phyloP scores from a whole-genome alignment of 2,329 filamentous ascomycete genomes.

The Parascedosporium putredinis region DNA sequence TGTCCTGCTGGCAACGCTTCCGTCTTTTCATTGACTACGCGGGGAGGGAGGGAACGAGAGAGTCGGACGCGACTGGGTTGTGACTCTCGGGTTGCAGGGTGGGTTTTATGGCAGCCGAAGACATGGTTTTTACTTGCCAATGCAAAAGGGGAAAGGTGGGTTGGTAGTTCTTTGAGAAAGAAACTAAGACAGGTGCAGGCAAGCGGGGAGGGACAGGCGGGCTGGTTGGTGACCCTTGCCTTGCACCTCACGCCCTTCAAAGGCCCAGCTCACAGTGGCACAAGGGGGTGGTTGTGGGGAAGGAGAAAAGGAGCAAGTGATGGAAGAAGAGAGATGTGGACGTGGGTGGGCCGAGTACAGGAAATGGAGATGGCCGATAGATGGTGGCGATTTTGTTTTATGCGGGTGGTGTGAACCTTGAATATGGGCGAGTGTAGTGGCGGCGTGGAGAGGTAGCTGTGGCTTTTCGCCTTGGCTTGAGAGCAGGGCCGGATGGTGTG shows the following conservation, averaged over 20 bases:
- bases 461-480: too few species aligned
- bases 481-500: neutral
- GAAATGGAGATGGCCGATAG: too few species aligned
- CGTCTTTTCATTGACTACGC: neutral
- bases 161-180: neutral
- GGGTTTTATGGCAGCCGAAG: neutral
- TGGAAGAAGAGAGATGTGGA: too few species aligned
- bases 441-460: too few species aligned
- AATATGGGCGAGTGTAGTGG: too few species aligned
- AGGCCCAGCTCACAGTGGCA: neutral
- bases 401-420: too few species aligned
- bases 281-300: too few species aligned
- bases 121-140: neutral
- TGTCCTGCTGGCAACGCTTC: neutral
- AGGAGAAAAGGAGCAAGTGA: too few species aligned
- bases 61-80: neutral
- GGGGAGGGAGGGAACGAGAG: neutral
- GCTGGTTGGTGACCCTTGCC: neutral
- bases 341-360: too few species aligned
- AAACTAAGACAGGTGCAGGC: neutral
- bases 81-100: neutral
- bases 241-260: neutral
- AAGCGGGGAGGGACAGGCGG: neutral
- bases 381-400: too few species aligned
- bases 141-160: neutral